Base-by-base conservation (phyloP, 2,329 filamentous ascomycete genomes). In the Apiospora arundinis region DNA sequence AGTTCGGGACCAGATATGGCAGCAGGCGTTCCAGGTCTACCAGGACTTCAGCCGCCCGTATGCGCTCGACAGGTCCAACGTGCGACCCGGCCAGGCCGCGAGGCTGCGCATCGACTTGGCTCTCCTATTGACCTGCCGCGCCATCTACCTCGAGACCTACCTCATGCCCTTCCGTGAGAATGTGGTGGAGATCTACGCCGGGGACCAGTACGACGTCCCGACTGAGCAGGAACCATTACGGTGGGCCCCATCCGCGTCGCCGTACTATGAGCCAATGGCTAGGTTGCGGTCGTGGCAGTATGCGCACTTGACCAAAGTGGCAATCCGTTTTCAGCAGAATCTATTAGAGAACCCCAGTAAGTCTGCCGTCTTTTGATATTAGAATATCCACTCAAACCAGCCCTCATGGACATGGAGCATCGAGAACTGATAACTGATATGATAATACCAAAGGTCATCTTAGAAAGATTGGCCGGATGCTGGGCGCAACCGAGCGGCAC, bases 251-350 rank as follows among this genome's bases (percentile, higher is more conserved):
- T 60, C 18, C 37, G 72, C 74, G 21, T 40, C 72, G 1, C 49
- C 45, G 12, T 63, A 73, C 14, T 66, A 70, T 7, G 69, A 72
- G 2, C 46, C 23, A 14, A 71, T 74, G 9, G 66, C 45, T 14
- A 75, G 71, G 60, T 67, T 79, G 48, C 74, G 72, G n/a, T 72
- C 69, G 21, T 79, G 77, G 78, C 78, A 78, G 66, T 75, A 78
- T 56, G 78, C 76, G 12, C 75, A 77, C 37, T 72, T 79, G 67
- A 72, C 73, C 2, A 77, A 75, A 4, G 74, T 77, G 8, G 74
- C 77, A 23, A 71, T 78, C 49, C 76, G 70, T 5, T 73, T 76
- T 5, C 74, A 76, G 67, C 77, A 79, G 37, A 73, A 68, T 67
- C 72, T 46, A 56, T 69, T 79, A 11, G 78, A 79, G 52, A 28